phyloP scores from a whole-genome alignment of 495 filamentous ascomycete species.

The Trichodelitschia bisporula region DNA sequence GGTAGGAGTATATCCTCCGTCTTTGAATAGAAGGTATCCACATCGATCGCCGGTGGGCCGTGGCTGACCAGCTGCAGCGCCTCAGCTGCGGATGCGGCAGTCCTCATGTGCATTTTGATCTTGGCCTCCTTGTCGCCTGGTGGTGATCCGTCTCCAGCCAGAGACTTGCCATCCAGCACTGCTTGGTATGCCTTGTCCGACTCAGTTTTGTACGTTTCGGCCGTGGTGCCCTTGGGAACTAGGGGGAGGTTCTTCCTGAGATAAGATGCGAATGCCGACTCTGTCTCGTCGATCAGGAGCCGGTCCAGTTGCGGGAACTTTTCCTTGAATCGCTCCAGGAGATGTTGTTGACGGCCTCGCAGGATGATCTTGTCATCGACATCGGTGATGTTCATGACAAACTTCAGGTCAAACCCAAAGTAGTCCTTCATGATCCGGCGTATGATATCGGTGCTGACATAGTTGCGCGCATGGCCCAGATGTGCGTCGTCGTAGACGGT shows the following conservation, averaged over 20 bases:
- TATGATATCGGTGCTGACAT: conserved; percentile 84
- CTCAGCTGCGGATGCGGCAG: conserved; percentile 21
- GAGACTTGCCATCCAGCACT: conserved; percentile 32
- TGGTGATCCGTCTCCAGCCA: conserved; percentile 31
- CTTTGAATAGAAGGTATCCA: conserved; percentile 28
- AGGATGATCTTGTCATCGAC: conserved; percentile 92
- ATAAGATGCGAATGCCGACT: conserved; percentile 46
- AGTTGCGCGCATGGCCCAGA: conserved; percentile 82
- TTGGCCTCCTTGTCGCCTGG: conserved; percentile 58
- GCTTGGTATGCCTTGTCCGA: conserved; percentile 35
- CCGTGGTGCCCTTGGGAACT: conserved; percentile 19
- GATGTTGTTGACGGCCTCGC: conserved; percentile 49
- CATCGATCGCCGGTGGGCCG: conserved; percentile 4
- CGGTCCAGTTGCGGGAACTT: conserved; percentile 22
- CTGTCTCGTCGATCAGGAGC: conserved; percentile 26
- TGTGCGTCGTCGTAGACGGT: conserved; percentile 38
- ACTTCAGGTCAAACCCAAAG: conserved; percentile 64
- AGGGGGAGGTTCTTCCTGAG: conserved; percentile 51
- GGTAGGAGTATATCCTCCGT: conserved; percentile 52
- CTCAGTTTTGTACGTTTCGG: conserved; percentile 28
- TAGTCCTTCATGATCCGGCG: conserved; percentile 67
- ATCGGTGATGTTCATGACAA: conserved; percentile 94
- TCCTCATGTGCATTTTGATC: conserved; percentile 81
- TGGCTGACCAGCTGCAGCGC: conserved; percentile 7
- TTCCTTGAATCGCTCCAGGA: conserved; percentile 31